Base-by-base conservation (phyloP, 768 basidiomycete genomes). In the Saitozyma sp. region DNA sequence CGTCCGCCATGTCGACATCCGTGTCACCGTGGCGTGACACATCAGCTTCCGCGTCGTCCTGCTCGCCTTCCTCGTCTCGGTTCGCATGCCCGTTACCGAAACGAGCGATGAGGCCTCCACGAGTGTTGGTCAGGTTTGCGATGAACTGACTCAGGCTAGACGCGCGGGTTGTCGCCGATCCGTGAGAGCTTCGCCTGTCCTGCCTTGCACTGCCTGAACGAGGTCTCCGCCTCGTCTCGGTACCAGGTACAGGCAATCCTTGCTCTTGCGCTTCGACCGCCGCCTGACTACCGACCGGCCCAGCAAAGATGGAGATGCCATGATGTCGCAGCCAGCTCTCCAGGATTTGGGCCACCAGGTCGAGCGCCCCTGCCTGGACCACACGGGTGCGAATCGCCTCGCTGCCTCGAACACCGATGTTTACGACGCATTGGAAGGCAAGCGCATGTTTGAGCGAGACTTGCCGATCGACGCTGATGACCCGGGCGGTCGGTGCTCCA, bases 361-460 rank as follows among this genome's bases (percentile, higher is more conserved):
- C 91, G 37, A 97, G 83, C 0, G 92, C 91, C 16, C 95, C 93
- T 0, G 93, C 92, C 79, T 96, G 91, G 6, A 97, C 95, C 16
- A 97, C 93, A 9, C 93, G 84, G 67, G 88, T 88, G 50, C 95
- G 83, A 71, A 97, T 94, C 17, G 87, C 86, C 79, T 98, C 93
- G 61, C 86, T 89, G n/a, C 95, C 95, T 39, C 95, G 83, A 0
- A 98, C 94, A 43, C 95, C 95, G 71, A 97, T 92, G 79, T 99
- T 98, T 65, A 94, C 93, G 50, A 98, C 87, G 73, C 92, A 96
- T 75, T 97, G 93, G 75, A 99, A 94, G 1, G 95, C 95, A 61
- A 97, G 86, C 0, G 89, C 88, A 76, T 96, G 78, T 45, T 75
- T 66, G 11, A 78, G 69, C 17, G 73, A 68, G 48, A 75, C 68